phyloP scores from a whole-genome alignment of 805 yeast species.

The Komagataella populi region DNA sequence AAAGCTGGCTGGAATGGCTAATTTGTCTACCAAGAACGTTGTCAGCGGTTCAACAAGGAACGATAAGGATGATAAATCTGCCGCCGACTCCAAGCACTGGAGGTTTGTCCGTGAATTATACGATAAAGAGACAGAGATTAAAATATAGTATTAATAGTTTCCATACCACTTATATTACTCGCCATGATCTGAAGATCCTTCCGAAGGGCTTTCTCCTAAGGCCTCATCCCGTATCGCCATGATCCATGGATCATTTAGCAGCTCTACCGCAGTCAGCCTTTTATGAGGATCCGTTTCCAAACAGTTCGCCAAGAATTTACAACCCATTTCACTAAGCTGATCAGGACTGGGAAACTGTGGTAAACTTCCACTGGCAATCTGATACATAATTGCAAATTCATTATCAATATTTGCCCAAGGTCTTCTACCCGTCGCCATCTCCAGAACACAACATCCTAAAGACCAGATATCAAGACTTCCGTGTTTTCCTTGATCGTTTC shows the following conservation, averaged over 20 bases:
- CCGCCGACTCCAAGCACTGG: slow-evolving; percentile 41
- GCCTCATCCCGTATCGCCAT: slow-evolving; percentile 57
- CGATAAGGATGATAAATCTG: slow-evolving; percentile 35
- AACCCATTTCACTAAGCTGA: slow-evolving; percentile 67
- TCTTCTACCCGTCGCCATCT: slow-evolving; percentile 91
- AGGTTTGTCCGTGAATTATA: slow-evolving; percentile 44
- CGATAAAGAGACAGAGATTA: slow-evolving; percentile 47
- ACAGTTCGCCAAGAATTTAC: slow-evolving; percentile 57
- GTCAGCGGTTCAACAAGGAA: slow-evolving; percentile 52
- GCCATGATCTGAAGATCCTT: slow-evolving; percentile 3
- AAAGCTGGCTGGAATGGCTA: slow-evolving; percentile 30
- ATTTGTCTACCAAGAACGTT: slow-evolving; percentile 47
- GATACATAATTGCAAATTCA: slow-evolving; percentile 98
- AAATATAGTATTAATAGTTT: slow-evolving; percentile 13
- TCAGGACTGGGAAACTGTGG: slow-evolving; percentile 76
- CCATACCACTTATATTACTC: not conserved
- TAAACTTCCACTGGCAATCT: slow-evolving; percentile 87
- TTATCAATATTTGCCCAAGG: slow-evolving; percentile 97
- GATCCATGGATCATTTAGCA: slow-evolving; percentile 85
- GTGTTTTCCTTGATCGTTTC: slow-evolving; percentile 41
- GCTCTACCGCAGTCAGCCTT: slow-evolving; percentile 75
- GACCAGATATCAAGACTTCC: slow-evolving; percentile 91
- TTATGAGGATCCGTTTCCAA: slow-evolving; percentile 70
- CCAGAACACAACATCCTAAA: slow-evolving; percentile 87
- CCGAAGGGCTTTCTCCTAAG: slow-evolving; percentile 17